Evolutionary conservation across 2,329 filamentous ascomycete genomes (phyloP), one percentile per base, ranked within the genome.

Genomic region (Colletotrichum lupini): DNA sequence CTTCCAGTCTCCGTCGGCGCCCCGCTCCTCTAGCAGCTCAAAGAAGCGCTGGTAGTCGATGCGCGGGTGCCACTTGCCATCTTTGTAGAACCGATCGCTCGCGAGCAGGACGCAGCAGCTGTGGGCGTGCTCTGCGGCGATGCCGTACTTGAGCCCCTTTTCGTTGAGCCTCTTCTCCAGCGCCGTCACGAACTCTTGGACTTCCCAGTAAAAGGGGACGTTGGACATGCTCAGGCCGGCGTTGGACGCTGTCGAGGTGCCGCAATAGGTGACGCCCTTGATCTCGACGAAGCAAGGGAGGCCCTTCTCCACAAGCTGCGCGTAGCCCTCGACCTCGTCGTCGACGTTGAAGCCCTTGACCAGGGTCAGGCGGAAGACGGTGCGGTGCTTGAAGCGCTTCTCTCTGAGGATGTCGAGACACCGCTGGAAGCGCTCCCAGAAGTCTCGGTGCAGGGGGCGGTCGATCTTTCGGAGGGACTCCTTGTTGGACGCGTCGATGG

Each of bases 301-400:
- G 0, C 93, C 95, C 76, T 92, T 91, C 80, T 95, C 94, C 22
- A 98, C 93, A 1, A 98, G 91, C 78, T 94, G 92, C 0, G 96
- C 96, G 79, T 99, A 98, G 5, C 96, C 96, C 76, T 92, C 90
- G 6, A 92, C 95, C 82, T 98, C 97, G 77, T 98, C 95, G 28
- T 98, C 96, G 76, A 98, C 91, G 81, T 99, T 98, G 89, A 99
- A 98, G 3, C 95, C 96, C 85, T 98, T 98, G 80, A 98, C 97
- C 2, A 99, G 91, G 0, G 96, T 98, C 4, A 98, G 89, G 1
- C 97, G 92, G 87, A 97, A 98, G 4, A 98, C 97, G 6, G 97
- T 98, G 67, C 96, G 92, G 81, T 98, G 96, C 67, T 92, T 89
- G 85, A 94, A 93, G 53, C 96, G 91, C 83, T 94, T 93, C 81